These are phyloP conservation scores for Pyrenochaeta sp. DNA, from an alignment of 2,329 filamentous ascomycete species.

Conservation along the genomic window DNA sequence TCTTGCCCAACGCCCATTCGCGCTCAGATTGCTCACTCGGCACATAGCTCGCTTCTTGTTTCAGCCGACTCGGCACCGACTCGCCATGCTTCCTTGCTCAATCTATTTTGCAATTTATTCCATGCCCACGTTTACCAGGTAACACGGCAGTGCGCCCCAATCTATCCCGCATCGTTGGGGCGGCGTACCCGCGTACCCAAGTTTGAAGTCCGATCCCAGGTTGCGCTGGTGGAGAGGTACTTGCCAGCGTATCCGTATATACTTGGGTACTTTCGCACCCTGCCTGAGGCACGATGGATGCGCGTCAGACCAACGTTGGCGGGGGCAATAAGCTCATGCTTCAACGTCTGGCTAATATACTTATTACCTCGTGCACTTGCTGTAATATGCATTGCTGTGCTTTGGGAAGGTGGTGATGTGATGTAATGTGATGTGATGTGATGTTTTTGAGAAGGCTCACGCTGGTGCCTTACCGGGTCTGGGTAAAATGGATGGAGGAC, in stretches of 20 bases:
- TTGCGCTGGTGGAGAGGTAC: too few species aligned
- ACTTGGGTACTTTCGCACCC: too few species aligned
- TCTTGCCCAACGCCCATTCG: not conserved
- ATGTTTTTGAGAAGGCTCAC: not conserved
- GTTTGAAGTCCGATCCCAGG: too few species aligned
- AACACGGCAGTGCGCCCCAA: constrained; percentile 1
- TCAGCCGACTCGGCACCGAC: not conserved
- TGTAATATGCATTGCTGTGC: too few species aligned
- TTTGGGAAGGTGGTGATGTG: not conserved
- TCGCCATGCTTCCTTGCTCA: constrained; percentile 3
- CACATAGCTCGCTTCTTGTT: not conserved
- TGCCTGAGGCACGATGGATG: too few species aligned
- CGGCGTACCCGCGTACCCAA: too few species aligned
- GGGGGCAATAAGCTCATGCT: too few species aligned
- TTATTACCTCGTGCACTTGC: too few species aligned
- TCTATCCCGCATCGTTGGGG: constrained; percentile 10
- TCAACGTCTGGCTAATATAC: too few species aligned
- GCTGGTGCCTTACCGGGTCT: not conserved
- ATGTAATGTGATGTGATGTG: too few species aligned
- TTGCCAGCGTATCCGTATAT: too few species aligned
- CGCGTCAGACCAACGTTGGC: not conserved
- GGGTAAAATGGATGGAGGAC: not conserved
- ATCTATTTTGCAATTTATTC: constrained; percentile 11
- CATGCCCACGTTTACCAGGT: constrained; percentile 10
- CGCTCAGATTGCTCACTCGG: not conserved